A percentile compares a stretch with the other conserved stretches of the same genome.
Conservation (phyloP, 2,329 filamentous ascomycete genomes). For the Endocalyx cinctus region DNA sequence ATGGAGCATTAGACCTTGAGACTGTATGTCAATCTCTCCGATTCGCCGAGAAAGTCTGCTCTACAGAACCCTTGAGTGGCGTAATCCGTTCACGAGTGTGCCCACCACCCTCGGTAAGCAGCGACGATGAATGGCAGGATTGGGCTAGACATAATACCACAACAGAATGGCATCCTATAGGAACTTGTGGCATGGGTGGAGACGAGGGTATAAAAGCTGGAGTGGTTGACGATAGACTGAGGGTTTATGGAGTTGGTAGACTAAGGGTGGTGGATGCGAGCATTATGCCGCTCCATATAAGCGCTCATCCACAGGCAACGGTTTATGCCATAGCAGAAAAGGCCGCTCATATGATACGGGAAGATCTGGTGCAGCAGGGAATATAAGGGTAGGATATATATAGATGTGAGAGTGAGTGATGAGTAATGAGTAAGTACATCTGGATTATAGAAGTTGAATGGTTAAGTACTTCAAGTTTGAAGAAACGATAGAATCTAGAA, state of each 20-base stretch:
- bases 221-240: constrained; percentile 14
- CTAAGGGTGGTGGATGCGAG: constrained; percentile 18
- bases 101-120: constrained; percentile 6
- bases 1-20: constrained; percentile 38
- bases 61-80: constrained; percentile 30
- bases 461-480: too few relatives aligned
- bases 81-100: constrained; percentile 28
- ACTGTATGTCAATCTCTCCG: constrained; percentile 36
- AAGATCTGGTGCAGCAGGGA: constrained; percentile 8
- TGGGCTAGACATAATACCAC: constrained; percentile 1
- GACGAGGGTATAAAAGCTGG: constrained; percentile 18
- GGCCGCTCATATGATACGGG: constrained; percentile 12
- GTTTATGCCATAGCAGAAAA: constrained; percentile 19
- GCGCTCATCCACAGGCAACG: constrained; percentile 15
- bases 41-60: constrained; percentile 35
- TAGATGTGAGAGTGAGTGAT: too few relatives aligned
- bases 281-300: constrained; percentile 16
- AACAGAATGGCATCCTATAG: constrained; percentile 16
- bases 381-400: too few relatives aligned
- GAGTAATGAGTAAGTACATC: too few relatives aligned
- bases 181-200: constrained; percentile 38
- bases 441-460: too few relatives aligned
- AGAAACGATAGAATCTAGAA: too few relatives aligned
- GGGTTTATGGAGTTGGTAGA: constrained; percentile 15
- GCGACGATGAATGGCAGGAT: constrained; percentile 6